Conservation (phyloP, 139 green algal genomes). For the Chlorella sp. region DNA sequence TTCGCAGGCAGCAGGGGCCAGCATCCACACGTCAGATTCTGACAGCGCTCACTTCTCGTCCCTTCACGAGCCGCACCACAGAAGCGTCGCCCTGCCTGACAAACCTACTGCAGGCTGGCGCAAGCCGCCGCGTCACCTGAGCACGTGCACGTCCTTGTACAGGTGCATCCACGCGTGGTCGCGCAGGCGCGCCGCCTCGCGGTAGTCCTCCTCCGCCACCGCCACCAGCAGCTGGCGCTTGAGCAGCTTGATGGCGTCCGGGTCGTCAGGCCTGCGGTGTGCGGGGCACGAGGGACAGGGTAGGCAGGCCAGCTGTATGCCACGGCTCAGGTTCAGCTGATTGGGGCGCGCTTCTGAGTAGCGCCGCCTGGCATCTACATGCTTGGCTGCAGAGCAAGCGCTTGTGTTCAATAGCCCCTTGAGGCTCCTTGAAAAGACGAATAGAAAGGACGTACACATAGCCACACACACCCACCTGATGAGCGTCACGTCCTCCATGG, state of each 20-base stretch:
- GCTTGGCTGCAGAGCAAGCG: too few species aligned
- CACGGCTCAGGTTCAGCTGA: too few species aligned
- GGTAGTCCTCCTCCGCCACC: constrained; percentile 54
- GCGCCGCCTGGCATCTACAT: too few species aligned
- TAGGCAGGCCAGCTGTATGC: too few species aligned
- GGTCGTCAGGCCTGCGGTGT: constrained; percentile 35
- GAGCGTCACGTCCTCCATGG: background rate
- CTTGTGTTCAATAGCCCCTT: too few species aligned
- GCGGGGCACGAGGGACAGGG: too few species aligned
- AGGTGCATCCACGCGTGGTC: constrained; percentile 67
- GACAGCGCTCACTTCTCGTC: background rate
- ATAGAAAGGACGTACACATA: too few species aligned
- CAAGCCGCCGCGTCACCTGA: background rate
- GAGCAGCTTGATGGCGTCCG: constrained; percentile 58
- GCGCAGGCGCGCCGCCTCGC: constrained; percentile 30
- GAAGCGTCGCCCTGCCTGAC: background rate
- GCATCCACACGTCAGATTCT: background rate
- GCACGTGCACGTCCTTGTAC: constrained; percentile 27
- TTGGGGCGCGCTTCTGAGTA: too few species aligned
- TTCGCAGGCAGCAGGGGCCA: background rate
- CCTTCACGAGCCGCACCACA: background rate
- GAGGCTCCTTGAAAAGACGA: too few species aligned
- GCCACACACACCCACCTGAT: too few species aligned
- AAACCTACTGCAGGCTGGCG: background rate
- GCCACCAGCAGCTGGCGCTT: constrained; percentile 64